Percentiles rank a stretch among this genome's conserved stretches.
Evolutionary conservation across 1,139 yeast genomes (phyloP).

Genomic region (Wickerhamomyces sp.): DNA sequence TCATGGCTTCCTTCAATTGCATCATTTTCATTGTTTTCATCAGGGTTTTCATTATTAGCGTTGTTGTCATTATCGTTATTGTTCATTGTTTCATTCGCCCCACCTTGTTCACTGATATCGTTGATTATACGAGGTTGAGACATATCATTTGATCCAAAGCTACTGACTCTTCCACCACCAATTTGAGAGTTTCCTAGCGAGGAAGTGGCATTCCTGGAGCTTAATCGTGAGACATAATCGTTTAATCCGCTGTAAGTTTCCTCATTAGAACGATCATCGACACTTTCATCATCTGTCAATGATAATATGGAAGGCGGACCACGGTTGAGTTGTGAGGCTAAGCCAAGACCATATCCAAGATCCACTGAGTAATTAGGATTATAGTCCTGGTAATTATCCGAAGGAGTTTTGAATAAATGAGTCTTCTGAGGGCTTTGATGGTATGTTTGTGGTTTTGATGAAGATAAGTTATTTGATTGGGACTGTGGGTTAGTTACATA

Average conservation of each 20-base stretch:
- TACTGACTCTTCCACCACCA: neutral
- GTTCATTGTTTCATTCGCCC: neutral
- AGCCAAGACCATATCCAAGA: conserved; percentile 21
- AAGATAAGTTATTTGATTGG: neutral
- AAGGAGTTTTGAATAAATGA: too few species aligned
- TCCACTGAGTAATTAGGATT: conserved; percentile 18
- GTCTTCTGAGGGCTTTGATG: neutral
- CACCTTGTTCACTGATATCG: neutral
- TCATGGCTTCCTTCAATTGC: neutral
- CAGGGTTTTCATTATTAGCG: neutral
- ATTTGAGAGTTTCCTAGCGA: neutral
- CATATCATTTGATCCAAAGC: neutral
- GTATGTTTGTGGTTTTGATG: neutral
- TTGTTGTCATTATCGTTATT: neutral
- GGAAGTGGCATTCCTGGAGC: conserved; percentile 6
- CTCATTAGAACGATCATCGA: neutral
- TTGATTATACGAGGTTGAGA: neutral
- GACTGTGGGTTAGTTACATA: conserved; percentile 5
- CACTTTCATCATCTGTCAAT: conserved; percentile 14
- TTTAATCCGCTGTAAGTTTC: conserved; percentile 6
- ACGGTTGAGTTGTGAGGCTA: conserved; percentile 14
- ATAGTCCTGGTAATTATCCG: neutral
- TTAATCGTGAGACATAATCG: conserved; percentile 15
- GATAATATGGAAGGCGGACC: conserved; percentile 24
- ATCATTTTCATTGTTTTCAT: too few species aligned